These are phyloP conservation scores for Pseudogymnoascus sp. DNA, from an alignment of 2,329 filamentous ascomycete species.

Conservation along the genomic window DNA sequence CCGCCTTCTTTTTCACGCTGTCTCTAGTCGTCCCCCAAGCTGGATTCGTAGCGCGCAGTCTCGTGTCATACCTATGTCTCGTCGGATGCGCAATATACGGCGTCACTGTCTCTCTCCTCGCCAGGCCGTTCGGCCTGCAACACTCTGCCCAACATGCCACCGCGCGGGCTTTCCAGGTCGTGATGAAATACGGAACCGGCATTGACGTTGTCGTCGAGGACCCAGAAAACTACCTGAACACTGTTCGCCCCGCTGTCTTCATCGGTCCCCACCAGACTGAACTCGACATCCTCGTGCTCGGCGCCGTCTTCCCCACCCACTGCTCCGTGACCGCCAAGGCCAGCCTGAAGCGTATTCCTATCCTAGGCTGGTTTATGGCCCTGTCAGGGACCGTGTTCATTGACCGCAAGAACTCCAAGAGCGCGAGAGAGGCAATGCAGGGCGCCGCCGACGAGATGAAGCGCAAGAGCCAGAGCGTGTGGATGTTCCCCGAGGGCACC, in stretches of 20 bases:
- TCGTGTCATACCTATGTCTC: constrained; percentile 59
- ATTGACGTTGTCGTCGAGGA: constrained; percentile 71
- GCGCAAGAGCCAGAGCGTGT: constrained; percentile 64
- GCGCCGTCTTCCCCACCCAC: constrained; percentile 80
- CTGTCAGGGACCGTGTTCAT: constrained; percentile 91
- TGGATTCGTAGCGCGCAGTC: constrained; percentile 61
- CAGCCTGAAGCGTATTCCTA: constrained; percentile 67
- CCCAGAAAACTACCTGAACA: constrained; percentile 45
- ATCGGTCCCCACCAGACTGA: constrained; percentile 95
- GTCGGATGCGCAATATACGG: constrained; percentile 62
- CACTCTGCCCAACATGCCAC: constrained; percentile 80
- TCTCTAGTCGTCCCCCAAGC: constrained; percentile 51
- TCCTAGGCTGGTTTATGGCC: constrained; percentile 92
- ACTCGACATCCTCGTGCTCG: constrained; percentile 88
- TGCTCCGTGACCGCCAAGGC: constrained; percentile 91
- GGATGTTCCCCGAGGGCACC: constrained; percentile 88
- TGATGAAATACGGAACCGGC: constrained; percentile 69
- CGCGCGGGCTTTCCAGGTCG: constrained; percentile 70
- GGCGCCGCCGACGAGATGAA: constrained; percentile 76
- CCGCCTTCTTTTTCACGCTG: constrained; percentile 53
- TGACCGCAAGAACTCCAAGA: constrained; percentile 76
- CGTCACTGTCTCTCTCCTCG: constrained; percentile 61
- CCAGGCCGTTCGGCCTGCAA: constrained; percentile 65
- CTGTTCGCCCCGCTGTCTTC: constrained; percentile 75
- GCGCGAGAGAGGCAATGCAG: constrained; percentile 77